Evolutionary conservation across 2,329 filamentous ascomycete species (phyloP).

Genomic region (Penicillium sp.): DNA sequence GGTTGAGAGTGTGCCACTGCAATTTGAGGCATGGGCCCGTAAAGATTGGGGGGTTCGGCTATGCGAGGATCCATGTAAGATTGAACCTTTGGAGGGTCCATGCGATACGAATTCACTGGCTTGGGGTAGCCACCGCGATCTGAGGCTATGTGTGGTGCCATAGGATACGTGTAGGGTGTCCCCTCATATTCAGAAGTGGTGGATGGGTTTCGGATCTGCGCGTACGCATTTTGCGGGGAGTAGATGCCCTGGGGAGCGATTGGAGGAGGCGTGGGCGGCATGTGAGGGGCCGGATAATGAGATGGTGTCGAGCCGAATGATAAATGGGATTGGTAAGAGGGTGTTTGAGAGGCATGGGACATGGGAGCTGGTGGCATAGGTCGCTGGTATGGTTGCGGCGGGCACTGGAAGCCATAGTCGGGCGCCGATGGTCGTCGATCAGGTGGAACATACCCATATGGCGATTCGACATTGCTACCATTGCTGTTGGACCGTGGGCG

Average conservation of each 20-base stretch:
- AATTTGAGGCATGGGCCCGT: slow-evolving; percentile 40
- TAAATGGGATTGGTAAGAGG: slow-evolving; percentile 43
- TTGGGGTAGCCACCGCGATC: slow-evolving; percentile 31
- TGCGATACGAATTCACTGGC: slow-evolving; percentile 30
- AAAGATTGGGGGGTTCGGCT: slow-evolving; percentile 37
- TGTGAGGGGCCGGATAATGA: slow-evolving; percentile 46
- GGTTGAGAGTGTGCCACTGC: slow-evolving; percentile 27
- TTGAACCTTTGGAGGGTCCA: slow-evolving; percentile 29
- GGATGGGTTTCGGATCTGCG: slow-evolving; percentile 36
- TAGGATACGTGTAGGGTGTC: slow-evolving; percentile 22
- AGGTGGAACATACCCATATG: slow-evolving; percentile 44
- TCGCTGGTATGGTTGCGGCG: slow-evolving; percentile 38
- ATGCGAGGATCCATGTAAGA: slow-evolving; percentile 40
- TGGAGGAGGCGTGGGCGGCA: slow-evolving; percentile 46
- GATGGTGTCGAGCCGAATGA: slow-evolving; percentile 43
- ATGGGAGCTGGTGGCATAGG: slow-evolving; percentile 41
- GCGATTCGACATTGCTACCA: slow-evolving; percentile 52
- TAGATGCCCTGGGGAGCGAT: slow-evolving; percentile 33
- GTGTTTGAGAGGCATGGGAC: slow-evolving; percentile 36
- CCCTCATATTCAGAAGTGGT: slow-evolving; percentile 36
- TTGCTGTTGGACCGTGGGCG: slow-evolving; percentile 64
- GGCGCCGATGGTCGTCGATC: slow-evolving; percentile 52
- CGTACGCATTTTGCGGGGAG: slow-evolving; percentile 38
- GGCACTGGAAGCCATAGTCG: slow-evolving; percentile 42
- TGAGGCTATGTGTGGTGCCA: slow-evolving; percentile 18